These are phyloP conservation scores for Hypoxylon crocopeplum DNA, from an alignment of 495 filamentous ascomycete species.

Conservation along the genomic window DNA sequence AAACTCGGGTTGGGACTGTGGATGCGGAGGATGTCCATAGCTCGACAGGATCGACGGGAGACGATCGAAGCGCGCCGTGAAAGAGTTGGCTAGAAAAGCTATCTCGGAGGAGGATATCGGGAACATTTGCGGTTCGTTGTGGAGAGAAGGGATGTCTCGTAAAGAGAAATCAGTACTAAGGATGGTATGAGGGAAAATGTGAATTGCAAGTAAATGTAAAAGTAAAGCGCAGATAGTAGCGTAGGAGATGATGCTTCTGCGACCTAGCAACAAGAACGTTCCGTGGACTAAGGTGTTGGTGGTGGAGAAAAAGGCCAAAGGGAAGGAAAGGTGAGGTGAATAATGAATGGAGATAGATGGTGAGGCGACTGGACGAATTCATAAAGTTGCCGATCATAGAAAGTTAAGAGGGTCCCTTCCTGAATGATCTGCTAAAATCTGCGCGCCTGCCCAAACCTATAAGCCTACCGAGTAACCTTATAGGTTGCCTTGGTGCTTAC, in stretches of 20 bases:
- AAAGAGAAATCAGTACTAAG: conserved; percentile 10
- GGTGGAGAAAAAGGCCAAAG: not conserved
- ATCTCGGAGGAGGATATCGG: conserved; percentile 38
- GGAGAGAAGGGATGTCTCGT: conserved; percentile 28
- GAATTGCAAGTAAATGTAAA: not conserved
- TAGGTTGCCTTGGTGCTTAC: too few species aligned
- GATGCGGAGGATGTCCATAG: conserved; percentile 43
- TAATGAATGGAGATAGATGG: not conserved
- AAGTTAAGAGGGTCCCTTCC: too few species aligned
- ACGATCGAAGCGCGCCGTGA: conserved; percentile 26
- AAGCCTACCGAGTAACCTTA: too few species aligned
- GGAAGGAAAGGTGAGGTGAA: not conserved
- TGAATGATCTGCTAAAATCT: conserved; percentile 34
- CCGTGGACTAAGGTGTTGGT: conserved; percentile 4
- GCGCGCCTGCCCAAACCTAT: conserved; percentile 33
- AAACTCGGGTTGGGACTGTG: conserved; percentile 34
- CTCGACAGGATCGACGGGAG: conserved; percentile 28
- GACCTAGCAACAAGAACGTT: not conserved
- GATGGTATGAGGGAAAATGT: not conserved
- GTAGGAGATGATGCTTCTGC: conserved; percentile 4
- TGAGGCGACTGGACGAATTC: conserved; percentile 22
- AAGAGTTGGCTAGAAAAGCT: conserved; percentile 28
- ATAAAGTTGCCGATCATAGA: conserved; percentile 26
- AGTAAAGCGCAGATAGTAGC: conserved; percentile 6
- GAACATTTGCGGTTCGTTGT: conserved; percentile 40